Conservation (phyloP, 495 filamentous ascomycete species). For the Aspergillus ellipticus region DNA sequence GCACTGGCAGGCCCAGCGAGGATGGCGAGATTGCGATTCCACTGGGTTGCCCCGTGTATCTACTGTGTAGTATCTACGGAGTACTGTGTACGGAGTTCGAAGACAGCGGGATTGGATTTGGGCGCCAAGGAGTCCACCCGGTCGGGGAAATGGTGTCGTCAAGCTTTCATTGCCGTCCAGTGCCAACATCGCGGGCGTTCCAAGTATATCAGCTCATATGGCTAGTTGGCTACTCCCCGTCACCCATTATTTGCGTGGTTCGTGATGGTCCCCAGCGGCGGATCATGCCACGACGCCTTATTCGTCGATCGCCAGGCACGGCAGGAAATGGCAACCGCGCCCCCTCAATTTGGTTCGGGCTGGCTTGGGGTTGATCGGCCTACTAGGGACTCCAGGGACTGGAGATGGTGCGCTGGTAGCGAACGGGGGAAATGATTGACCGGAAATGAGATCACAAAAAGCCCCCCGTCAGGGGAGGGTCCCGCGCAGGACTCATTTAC, state of each 20-base stretch:
- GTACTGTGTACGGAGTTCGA: no score
- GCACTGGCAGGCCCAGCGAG: no score
- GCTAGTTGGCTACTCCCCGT: no score
- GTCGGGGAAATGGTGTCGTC: not conserved
- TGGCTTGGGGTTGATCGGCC: not conserved
- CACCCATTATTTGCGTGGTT: no score
- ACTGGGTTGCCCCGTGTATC: not conserved
- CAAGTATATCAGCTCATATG: not conserved
- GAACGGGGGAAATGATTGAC: not conserved
- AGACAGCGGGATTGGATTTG: not conserved
- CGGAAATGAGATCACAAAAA: not conserved
- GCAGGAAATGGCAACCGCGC: not conserved
- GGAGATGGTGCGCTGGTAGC: not conserved
- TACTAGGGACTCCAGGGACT: not conserved
- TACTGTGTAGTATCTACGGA: not conserved
- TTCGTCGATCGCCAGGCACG: not conserved
- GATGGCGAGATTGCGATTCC: not conserved
- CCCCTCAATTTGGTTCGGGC: not conserved
- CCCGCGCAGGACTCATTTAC: not conserved
- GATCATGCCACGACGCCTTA: not conserved
- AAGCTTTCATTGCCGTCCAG: not conserved
- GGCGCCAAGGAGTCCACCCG: not conserved
- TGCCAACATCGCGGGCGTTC: not conserved
- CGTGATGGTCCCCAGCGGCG: not conserved
- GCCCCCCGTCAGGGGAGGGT: not conserved